A percentile compares a stretch with the other conserved stretches of the same genome.
These are phyloP conservation scores for Nidula microcarpa DNA, from an alignment of 768 basidiomycete genomes.

Conservation along the genomic window DNA sequence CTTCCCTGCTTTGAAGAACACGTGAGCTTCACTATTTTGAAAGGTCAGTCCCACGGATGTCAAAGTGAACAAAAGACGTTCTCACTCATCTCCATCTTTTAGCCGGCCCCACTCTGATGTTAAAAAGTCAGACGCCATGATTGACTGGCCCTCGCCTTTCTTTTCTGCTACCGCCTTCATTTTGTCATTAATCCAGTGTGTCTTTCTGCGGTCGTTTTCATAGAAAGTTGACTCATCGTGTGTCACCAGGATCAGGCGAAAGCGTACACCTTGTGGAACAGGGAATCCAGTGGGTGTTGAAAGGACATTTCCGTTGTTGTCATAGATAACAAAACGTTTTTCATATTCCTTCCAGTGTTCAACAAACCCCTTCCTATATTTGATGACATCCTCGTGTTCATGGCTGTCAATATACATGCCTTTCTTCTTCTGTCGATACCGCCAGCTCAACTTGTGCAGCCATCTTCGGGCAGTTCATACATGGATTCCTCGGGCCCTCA, in stretches of 20 bases:
- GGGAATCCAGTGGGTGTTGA: constrained; percentile 11
- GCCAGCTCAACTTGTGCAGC: constrained; percentile 27
- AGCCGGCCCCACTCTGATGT: constrained; percentile 24
- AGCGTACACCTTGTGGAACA: constrained; percentile 9
- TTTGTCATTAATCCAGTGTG: constrained; percentile 16
- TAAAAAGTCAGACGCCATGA: constrained; percentile 33
- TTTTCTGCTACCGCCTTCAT: constrained; percentile 17
- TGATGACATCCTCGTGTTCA: constrained; percentile 29
- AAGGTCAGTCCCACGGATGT: not conserved
- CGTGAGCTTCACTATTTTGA: constrained; percentile 10
- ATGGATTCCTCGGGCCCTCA: constrained; percentile 11
- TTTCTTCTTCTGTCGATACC: constrained; percentile 18
- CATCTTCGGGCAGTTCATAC: constrained; percentile 21
- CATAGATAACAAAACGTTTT: constrained; percentile 13
- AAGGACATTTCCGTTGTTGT: constrained; percentile 18
- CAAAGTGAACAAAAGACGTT: not conserved
- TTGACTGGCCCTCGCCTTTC: constrained; percentile 32
- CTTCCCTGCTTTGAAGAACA: constrained; percentile 24
- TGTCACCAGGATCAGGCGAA: constrained; percentile 15
- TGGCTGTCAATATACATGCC: constrained; percentile 36
- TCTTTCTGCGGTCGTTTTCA: constrained; percentile 24
- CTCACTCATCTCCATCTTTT: constrained; percentile 11
- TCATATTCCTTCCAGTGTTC: constrained; percentile 20
- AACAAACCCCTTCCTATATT: constrained; percentile 22
- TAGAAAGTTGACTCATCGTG: constrained; percentile 39